A percentile compares a stretch with the other conserved stretches of the same genome.
These are phyloP conservation scores for Exophiala phaeomuriformis DNA, from an alignment of 2,329 filamentous ascomycete genomes.

Conservation along the genomic window DNA sequence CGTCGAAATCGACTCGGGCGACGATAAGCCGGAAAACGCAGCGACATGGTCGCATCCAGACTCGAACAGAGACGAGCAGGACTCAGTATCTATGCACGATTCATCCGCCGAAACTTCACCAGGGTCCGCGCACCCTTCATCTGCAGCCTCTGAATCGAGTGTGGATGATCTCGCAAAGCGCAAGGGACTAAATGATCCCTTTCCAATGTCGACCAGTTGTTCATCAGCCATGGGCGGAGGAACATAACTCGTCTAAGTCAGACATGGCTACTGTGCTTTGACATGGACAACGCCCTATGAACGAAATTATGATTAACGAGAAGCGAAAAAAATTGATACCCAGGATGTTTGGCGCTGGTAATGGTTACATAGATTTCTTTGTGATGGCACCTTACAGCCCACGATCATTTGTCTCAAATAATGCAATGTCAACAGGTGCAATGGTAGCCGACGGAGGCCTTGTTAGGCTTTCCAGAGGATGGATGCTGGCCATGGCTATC, in stretches of 20 bases:
- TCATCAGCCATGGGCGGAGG: not conserved
- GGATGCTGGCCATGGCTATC: too few relatives aligned
- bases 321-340: conserved; percentile 6
- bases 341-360: not conserved
- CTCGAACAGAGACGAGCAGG: not conserved
- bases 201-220: not conserved
- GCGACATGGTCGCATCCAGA: not conserved
- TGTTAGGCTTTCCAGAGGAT: too few relatives aligned
- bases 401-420: too few relatives aligned
- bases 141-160: not conserved
- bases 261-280: not conserved
- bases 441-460: too few relatives aligned
- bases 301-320: conserved; percentile 4
- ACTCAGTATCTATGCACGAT: not conserved
- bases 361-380: too few relatives aligned
- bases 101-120: not conserved
- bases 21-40: not conserved
- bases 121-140: not conserved
- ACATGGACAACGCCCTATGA: not conserved
- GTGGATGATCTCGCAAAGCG: not conserved
- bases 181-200: not conserved
- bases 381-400: too few relatives aligned
- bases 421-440: too few relatives aligned
- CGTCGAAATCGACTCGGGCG: not conserved
- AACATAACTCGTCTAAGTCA: not conserved